Evolutionary conservation across 2,329 filamentous ascomycete species (phyloP).

Genomic region (Byssochlamys sp.): DNA sequence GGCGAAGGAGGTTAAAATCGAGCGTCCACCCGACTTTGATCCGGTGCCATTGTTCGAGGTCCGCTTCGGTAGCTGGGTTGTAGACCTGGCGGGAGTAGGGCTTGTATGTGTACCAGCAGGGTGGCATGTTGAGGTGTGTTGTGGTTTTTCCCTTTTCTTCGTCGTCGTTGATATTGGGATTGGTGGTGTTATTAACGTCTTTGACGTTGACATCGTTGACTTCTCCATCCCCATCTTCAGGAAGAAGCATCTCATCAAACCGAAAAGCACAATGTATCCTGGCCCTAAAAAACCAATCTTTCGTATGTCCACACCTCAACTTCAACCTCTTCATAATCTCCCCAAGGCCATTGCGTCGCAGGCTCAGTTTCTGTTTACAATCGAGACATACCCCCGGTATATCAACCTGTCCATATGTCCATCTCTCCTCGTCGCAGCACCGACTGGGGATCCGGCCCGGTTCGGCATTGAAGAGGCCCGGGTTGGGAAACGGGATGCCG

Average conservation of each 20-base stretch:
- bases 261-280: not conserved
- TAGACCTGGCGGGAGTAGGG: not conserved
- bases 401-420: not conserved
- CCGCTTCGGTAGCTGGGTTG: not conserved
- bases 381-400: not conserved
- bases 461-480: not conserved
- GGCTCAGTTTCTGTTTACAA: not conserved
- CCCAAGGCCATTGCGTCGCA: not conserved
- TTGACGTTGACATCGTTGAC: not conserved
- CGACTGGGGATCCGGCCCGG: slow-evolving; percentile 1
- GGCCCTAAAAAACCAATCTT: not conserved
- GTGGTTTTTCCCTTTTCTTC: not conserved
- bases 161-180: not conserved
- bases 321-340: not conserved
- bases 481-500: slow-evolving; percentile 6
- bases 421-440: slow-evolving; percentile 7
- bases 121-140: not conserved
- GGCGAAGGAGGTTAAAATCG: not conserved
- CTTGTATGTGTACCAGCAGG: not conserved
- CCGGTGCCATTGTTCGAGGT: not conserved
- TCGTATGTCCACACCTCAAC: not conserved
- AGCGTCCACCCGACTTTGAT: not conserved
- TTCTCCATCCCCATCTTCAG: not conserved
- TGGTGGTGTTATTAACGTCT: not conserved
- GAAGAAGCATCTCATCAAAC: not conserved